These are phyloP conservation scores for Botryotinia calthae DNA, from an alignment of 2,329 filamentous ascomycete species.

Conservation along the genomic window DNA sequence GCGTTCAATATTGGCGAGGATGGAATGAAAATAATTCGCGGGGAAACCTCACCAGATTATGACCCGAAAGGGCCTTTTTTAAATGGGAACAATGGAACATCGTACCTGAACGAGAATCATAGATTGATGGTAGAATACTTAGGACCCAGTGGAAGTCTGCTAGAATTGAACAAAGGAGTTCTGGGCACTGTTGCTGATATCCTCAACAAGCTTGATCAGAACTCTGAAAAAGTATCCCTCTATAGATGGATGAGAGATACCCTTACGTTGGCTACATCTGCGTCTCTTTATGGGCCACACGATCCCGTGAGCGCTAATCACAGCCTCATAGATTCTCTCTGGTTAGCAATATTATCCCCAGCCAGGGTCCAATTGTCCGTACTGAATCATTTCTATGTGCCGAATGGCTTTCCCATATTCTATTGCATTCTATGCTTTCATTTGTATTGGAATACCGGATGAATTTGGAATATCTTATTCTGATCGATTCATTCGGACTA, in stretches of 20 bases:
- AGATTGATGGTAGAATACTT: constrained; percentile 41
- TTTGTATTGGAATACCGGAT: neutral
- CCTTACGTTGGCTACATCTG: constrained; percentile 43
- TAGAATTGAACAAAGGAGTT: constrained; percentile 42
- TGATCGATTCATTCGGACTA: neutral
- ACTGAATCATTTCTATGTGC: neutral
- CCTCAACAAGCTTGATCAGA: constrained; percentile 36
- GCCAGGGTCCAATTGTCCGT: neutral
- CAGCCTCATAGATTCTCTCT: constrained; percentile 42
- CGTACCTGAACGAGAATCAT: constrained; percentile 39
- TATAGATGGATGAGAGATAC: constrained; percentile 44
- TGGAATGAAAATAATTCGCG: constrained; percentile 38
- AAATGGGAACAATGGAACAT: constrained; percentile 37
- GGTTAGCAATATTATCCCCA: constrained; percentile 28
- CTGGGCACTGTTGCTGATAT: constrained; percentile 40
- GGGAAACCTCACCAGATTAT: constrained; percentile 30
- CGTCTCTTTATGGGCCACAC: constrained; percentile 46
- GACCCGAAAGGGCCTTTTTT: constrained; percentile 32
- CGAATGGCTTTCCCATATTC: neutral
- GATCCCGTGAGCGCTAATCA: constrained; percentile 44
- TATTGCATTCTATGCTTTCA: neutral
- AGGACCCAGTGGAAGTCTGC: constrained; percentile 39
- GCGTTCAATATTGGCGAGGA: constrained; percentile 41
- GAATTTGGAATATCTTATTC: neutral
- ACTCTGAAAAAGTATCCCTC: constrained; percentile 39